phyloP scores from a whole-genome alignment of 176 grass and related monocot genomes.

The Eremochloa ophiuroides region DNA sequence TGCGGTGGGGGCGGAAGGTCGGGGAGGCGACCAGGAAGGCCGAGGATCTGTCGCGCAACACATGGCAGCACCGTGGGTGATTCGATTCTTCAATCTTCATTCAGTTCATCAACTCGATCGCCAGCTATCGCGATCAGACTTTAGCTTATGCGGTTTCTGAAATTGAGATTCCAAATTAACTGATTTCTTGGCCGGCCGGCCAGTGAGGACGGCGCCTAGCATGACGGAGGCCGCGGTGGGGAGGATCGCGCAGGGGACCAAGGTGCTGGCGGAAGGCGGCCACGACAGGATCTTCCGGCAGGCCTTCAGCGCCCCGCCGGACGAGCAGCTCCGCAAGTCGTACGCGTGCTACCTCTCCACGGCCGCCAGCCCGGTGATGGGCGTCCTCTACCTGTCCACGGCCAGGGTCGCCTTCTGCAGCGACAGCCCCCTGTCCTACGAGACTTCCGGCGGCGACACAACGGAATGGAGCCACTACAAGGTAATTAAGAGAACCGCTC shows the following conservation, averaged over 20 bases:
- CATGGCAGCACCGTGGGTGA: constrained; percentile 87
- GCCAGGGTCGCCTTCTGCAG: constrained; percentile 88
- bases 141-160: too few species aligned
- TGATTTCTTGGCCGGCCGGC: neutral
- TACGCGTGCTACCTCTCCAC: constrained; percentile 89
- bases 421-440: constrained; percentile 62
- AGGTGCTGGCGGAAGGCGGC: constrained; percentile 80
- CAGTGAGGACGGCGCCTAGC: constrained; percentile 82
- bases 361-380: constrained; percentile 71
- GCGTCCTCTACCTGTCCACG: constrained; percentile 72
- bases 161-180: too few species aligned
- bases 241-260: constrained; percentile 81
- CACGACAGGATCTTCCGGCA: constrained; percentile 69
- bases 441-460: constrained; percentile 18
- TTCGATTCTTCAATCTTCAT: too few species aligned
- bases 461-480: constrained; percentile 88
- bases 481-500: constrained; percentile 22
- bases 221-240: constrained; percentile 71
- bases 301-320: constrained; percentile 57
- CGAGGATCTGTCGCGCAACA: constrained; percentile 89
- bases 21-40: constrained; percentile 73
- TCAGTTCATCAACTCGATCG: neutral
- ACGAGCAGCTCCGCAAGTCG: constrained; percentile 78
- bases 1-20: constrained; percentile 71
- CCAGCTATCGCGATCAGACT: neutral